Base-by-base conservation (phyloP, 2,329 filamentous ascomycete genomes). In the Cercospora berteroae region DNA sequence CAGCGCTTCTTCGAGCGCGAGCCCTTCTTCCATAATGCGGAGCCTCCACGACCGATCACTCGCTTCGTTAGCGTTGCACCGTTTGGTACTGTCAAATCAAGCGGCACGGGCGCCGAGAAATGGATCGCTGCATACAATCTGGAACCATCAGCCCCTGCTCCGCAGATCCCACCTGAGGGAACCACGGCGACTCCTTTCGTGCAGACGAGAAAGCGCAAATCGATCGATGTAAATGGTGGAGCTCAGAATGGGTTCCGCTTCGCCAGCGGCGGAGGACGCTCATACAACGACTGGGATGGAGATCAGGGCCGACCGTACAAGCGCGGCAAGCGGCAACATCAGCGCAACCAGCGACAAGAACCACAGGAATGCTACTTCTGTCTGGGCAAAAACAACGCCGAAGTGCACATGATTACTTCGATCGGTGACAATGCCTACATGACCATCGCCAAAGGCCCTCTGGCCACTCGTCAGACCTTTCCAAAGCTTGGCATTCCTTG, bases 341-440 rank as follows among this genome's bases (percentile, higher is more conserved):
- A 25, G 27, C 52, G 60, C 23, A 62, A 79, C 70, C 83, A 83
- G 68, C 76, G 80, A 33, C 73, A 74, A 48, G 76, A 78, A 5
- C 79, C 81, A 1, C 89, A 90, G 62, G 86, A 90, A 74, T 99
- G 95, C 81, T 99, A 95, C 83, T 98, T 99, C 82, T 99, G 95
- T 77, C 85, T 99, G 10, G 94, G 92, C 5, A 97, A 96, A 78
- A 88, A 91, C 5, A 90, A 90, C 68, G 83, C 95, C 55, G 90
- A 91, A 62, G 90, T 90, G 1, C 94, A 99, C 80, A 90, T 99
- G 79, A 90, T 97, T 74, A 90, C 91, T 71, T 93, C 91, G 27
- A 94, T 99, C 70, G 95, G 92, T 63, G 89, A 93, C 18, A 91
- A 96, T 68, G 86, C 89, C 63, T 98, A 98, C 78, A 81, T 98